These are phyloP conservation scores for Polytrichum commune DNA, from an alignment of 225 moss, liverwort and hornwort genomes.

Conservation along the genomic window DNA sequence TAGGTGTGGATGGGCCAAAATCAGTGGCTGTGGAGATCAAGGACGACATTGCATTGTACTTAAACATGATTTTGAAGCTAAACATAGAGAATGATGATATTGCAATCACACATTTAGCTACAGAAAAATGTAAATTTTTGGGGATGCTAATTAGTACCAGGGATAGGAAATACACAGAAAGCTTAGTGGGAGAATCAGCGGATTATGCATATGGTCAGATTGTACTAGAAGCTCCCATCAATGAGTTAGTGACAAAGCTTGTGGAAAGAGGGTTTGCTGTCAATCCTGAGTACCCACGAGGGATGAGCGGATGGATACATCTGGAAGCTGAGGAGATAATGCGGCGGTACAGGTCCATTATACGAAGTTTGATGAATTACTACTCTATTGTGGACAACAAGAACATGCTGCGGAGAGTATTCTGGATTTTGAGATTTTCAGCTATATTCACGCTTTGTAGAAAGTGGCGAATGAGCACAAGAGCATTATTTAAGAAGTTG, in stretches of 20 bases:
- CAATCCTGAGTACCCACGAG: conserved; percentile 47
- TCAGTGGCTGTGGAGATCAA: conserved; percentile 33
- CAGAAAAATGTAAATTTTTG: conserved; percentile 45
- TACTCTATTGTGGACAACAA: conserved; percentile 57
- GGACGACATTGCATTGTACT: conserved; percentile 24
- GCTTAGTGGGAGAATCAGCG: conserved; percentile 29
- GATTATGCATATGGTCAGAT: conserved; percentile 38
- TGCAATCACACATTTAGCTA: conserved; percentile 36
- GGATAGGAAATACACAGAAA: conserved; percentile 43
- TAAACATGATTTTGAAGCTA: conserved; percentile 37
- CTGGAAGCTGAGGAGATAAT: conserved; percentile 53
- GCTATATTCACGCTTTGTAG: conserved; percentile 63
- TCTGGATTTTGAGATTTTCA: conserved; percentile 64
- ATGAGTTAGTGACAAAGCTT: conserved; percentile 49
- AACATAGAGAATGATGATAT: conserved; percentile 23
- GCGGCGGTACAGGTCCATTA: conserved; percentile 43
- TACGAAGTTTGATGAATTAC: conserved; percentile 33
- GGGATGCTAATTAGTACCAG: conserved; percentile 41
- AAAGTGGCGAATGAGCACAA: conserved; percentile 55
- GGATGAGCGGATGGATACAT: conserved; percentile 62
- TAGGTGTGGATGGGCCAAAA: conserved; percentile 54
- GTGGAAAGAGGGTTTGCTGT: conserved; percentile 54
- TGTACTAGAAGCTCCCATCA: conserved; percentile 55
- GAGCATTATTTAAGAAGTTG: conserved; percentile 57
- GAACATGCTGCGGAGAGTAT: conserved; percentile 60